Conservation (phyloP, 306 rosid genomes). For the Cicer judaicum region DNA sequence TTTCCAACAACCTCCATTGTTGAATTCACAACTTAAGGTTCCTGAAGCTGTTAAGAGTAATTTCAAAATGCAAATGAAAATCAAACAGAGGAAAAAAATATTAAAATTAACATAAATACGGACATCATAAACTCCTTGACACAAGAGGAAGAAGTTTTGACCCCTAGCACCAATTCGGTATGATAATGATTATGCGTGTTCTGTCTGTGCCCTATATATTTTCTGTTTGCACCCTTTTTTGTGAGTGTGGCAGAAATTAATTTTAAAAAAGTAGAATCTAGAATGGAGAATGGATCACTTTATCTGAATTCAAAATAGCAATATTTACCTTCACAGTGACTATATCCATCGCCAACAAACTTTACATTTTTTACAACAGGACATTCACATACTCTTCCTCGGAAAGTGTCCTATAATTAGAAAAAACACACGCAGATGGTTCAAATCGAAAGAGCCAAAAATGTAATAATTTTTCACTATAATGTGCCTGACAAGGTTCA, state of each 20-base stretch:
- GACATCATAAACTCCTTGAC: not conserved
- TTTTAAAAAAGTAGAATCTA: slow-evolving; percentile 1
- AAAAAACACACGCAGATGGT: slow-evolving; percentile 21
- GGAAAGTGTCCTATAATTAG: slow-evolving; percentile 76
- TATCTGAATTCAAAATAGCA: slow-evolving; percentile 31
- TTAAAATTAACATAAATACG: not conserved
- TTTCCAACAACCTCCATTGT: slow-evolving; percentile 99
- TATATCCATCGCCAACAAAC: slow-evolving; percentile 88
- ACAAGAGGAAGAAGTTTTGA: slow-evolving; percentile 17
- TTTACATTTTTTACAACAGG: slow-evolving; percentile 81
- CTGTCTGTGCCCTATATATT: not conserved
- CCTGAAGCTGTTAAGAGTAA: slow-evolving; percentile 68
- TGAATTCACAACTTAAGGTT: slow-evolving; percentile 73
- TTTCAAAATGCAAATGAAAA: slow-evolving; percentile 35
- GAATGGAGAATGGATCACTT: slow-evolving; percentile 19
- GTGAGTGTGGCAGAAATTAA: not conserved
- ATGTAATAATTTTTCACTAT: not conserved
- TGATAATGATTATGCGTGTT: slow-evolving; percentile 25
- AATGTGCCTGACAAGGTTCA: slow-evolving; percentile 23
- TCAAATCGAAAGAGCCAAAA: slow-evolving; percentile 32
- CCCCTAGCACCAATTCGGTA: slow-evolving; percentile 30
- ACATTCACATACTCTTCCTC: slow-evolving; percentile 97
- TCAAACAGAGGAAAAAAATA: not conserved
- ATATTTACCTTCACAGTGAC: slow-evolving; percentile 82
- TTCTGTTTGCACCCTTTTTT: not conserved